Base-by-base conservation (phyloP, 306 rosid species). In the Cucumis hystrix region DNA sequence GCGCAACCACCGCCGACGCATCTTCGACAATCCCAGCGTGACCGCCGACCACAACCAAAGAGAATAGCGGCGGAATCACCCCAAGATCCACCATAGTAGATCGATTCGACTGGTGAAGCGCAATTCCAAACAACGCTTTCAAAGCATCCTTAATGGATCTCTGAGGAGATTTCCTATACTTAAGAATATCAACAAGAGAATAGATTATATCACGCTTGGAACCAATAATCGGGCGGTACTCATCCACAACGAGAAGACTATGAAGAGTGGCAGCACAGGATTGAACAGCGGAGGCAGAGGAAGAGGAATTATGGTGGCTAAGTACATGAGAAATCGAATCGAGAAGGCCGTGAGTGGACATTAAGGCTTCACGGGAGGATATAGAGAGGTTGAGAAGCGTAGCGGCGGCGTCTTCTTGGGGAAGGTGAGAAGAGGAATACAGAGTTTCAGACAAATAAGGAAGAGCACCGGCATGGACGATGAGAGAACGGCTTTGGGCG, bases 361-460 rank as follows among this genome's bases (percentile, higher is more conserved):
- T 86, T 60, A 95, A 82, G 8, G 85, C 62, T 12, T 87, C 85
- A 43, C 87, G 92, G 33, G 78, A 80, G 51, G 97, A 79, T 43
- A 95, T 95, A 0, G 99, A 95, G 70, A 95, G 84, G 83, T 95
- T 95, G 41, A 95, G 88, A 12, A 95, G 90, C 0, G 97, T 86
- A 11, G 97, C 97, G 4, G 99, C 89, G 47, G 99, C 99, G 90
- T 92, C 87, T 7, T 91, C 97, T 56, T 95, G 99, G 1, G 88
- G 70, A 40, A 72, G 49, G 81, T 83, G 88, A 0, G 97, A 87
- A 10, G 90, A 70, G 2, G 97, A 85, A n/a, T 83, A 89, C 21
- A 95, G 97, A 18, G 90, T 80, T 52, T 95, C 97, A 0, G 93
- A 83, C 1, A 95, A 76, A 70, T 79, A 95, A 0, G 99, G 97